phyloP scores from a whole-genome alignment of 1,284 basidiomycete genomes.

The Phlebopus sp. region DNA sequence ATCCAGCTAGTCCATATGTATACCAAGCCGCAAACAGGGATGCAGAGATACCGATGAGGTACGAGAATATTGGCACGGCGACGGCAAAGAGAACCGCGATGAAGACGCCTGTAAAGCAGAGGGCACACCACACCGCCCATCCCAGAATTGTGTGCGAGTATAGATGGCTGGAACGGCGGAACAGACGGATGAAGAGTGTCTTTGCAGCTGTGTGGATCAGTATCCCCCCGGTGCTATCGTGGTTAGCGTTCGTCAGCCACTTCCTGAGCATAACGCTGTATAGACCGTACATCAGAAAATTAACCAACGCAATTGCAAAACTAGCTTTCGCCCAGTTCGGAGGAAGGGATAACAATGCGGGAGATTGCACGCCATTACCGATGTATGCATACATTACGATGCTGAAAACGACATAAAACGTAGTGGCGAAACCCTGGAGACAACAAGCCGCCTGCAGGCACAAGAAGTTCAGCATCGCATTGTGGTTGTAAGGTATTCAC shows the following conservation, averaged over 20 bases:
- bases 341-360: slow-evolving; percentile 48
- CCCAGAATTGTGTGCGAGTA: slow-evolving; percentile 53
- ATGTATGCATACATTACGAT: slow-evolving; percentile 56
- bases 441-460: slow-evolving; percentile 43
- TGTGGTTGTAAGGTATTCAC: not conserved
- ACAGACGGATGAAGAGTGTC: slow-evolving; percentile 56
- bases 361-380: slow-evolving; percentile 54
- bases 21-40: slow-evolving; percentile 54
- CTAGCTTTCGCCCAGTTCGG: slow-evolving; percentile 46
- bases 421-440: slow-evolving; percentile 47
- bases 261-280: too few species aligned
- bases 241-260: not conserved
- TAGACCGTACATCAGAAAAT: slow-evolving; percentile 44
- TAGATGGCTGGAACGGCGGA: slow-evolving; percentile 53
- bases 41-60: slow-evolving; percentile 49
- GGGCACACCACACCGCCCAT: slow-evolving; percentile 52
- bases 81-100: slow-evolving; percentile 54
- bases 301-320: slow-evolving; percentile 43
- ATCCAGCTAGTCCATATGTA: slow-evolving; percentile 51
- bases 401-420: slow-evolving; percentile 46
- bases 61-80: slow-evolving; percentile 50
- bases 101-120: slow-evolving; percentile 42
- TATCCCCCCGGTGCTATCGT: slow-evolving; percentile 42
- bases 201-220: slow-evolving; percentile 55
- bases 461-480: not conserved